A percentile compares a stretch with the other conserved stretches of the same genome.
Evolutionary conservation across 1,139 yeast species (phyloP).

Genomic region (Pneumocystis jirovecii): DNA sequence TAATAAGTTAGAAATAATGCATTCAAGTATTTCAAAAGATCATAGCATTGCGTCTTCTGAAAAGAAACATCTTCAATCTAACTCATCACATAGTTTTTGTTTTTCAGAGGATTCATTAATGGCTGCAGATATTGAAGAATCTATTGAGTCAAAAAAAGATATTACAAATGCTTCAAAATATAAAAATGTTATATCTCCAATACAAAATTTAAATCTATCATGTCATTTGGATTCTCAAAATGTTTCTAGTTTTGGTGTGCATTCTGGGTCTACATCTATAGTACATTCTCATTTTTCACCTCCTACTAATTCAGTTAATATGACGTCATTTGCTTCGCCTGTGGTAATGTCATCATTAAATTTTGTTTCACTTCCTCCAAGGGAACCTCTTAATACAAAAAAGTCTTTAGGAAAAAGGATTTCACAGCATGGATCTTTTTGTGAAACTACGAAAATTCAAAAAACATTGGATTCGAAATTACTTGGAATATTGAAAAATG

Average conservation of each 20-base stretch:
- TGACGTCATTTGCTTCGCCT: neutral
- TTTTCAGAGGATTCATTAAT: neutral
- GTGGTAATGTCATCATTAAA: neutral
- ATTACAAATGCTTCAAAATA: neutral
- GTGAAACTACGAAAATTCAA: constrained; percentile 11
- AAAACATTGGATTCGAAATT: neutral
- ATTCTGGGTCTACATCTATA: neutral
- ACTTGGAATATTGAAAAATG: neutral
- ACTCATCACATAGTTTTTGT: neutral
- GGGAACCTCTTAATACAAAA: constrained; percentile 3
- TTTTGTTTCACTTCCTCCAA: constrained; percentile 1
- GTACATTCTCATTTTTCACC: neutral
- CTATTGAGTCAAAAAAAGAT: neutral
- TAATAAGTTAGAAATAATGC: neutral
- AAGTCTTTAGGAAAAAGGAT: neutral
- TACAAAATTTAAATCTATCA: neutral
- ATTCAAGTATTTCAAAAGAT: neutral
- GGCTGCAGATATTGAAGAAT: neutral
- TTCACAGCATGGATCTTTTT: constrained; percentile 10
- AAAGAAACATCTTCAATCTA: neutral
- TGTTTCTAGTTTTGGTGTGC: neutral
- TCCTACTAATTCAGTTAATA: neutral
- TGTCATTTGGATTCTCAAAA: neutral
- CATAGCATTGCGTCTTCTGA: neutral
- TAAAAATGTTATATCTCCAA: neutral